Percentiles rank a stretch among this genome's conserved stretches.
Conservation (phyloP, 257 asterid genomes). For the Eucommia ulmoides region DNA sequence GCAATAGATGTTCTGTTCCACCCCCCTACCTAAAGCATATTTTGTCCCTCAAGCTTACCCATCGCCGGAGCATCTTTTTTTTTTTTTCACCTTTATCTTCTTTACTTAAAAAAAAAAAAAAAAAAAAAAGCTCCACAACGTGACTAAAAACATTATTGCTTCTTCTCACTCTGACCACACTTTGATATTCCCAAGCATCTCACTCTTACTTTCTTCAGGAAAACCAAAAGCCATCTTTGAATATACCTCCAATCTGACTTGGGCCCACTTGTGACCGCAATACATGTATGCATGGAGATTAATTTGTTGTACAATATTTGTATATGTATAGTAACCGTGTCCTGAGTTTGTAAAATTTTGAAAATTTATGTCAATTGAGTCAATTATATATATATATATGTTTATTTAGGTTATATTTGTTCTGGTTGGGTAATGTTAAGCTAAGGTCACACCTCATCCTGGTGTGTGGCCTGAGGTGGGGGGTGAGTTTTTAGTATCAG, state of each 20-base stretch:
- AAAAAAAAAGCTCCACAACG: neutral
- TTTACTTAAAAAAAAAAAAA: too few relatives aligned
- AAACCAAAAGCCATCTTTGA: neutral
- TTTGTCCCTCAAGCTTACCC: neutral
- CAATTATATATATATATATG: too few relatives aligned
- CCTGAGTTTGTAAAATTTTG: too few relatives aligned
- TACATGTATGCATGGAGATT: too few relatives aligned
- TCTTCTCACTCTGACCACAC: neutral
- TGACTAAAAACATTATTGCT: neutral
- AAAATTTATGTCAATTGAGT: neutral
- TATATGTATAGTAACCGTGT: too few relatives aligned
- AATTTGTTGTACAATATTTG: too few relatives aligned
- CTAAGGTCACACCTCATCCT: too few relatives aligned
- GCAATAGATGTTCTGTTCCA: too few relatives aligned
- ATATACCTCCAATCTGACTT: neutral
- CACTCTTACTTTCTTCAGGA: neutral
- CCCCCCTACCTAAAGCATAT: neutral
- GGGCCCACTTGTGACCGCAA: neutral
- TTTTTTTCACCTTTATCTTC: neutral
- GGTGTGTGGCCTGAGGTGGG: too few relatives aligned
- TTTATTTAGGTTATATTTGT: too few relatives aligned
- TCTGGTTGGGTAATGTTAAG: neutral
- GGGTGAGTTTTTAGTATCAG: too few relatives aligned
- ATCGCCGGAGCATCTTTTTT: neutral
- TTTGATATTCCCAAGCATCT: neutral